These are phyloP conservation scores for Alternaria infectoria DNA, from an alignment of 2,329 filamentous ascomycete species.

Conservation along the genomic window DNA sequence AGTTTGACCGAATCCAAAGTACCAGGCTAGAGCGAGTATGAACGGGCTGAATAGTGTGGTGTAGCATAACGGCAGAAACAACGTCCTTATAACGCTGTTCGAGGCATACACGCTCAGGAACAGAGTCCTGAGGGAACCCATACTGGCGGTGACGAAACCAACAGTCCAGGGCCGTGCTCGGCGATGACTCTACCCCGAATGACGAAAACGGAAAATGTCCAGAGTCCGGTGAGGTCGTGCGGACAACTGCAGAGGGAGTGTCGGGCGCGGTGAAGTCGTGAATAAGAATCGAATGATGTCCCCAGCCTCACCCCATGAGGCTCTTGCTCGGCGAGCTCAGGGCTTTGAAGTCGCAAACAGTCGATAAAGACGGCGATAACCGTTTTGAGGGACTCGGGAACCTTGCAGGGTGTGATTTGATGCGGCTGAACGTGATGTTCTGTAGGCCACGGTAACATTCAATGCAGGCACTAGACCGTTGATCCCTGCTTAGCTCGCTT, in stretches of 20 bases:
- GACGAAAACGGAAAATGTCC: slow-evolving; percentile 9
- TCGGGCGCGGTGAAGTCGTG: slow-evolving; percentile 1
- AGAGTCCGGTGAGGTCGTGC: background rate
- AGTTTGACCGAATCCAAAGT: slow-evolving; percentile 29
- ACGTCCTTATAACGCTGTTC: slow-evolving; percentile 38
- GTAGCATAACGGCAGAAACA: slow-evolving; percentile 46
- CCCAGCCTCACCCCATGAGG: slow-evolving; percentile 14
- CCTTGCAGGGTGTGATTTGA: slow-evolving; percentile 13
- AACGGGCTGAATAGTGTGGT: slow-evolving; percentile 40
- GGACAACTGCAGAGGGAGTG: slow-evolving; percentile 1
- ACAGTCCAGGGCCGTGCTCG: slow-evolving; percentile 1
- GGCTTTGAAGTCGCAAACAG: background rate
- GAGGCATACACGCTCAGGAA: slow-evolving; percentile 45
- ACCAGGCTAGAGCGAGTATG: slow-evolving; percentile 26
- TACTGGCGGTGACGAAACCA: slow-evolving; percentile 19
- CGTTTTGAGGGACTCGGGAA: slow-evolving; percentile 1
- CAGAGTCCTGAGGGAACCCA: slow-evolving; percentile 41
- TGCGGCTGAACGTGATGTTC: slow-evolving; percentile 14
- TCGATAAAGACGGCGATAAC: background rate
- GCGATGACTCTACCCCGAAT: slow-evolving; percentile 7
- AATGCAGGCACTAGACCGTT: slow-evolving; percentile 1
- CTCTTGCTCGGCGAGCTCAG: slow-evolving; percentile 13
- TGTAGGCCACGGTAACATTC: slow-evolving; percentile 14
- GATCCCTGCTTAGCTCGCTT: slow-evolving; percentile 17
- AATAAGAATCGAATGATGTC: slow-evolving; percentile 5